A percentile compares a stretch with the other conserved stretches of the same genome.
These are phyloP conservation scores for Lyophyllum decastes DNA, from an alignment of 768 basidiomycete genomes.

Conservation along the genomic window DNA sequence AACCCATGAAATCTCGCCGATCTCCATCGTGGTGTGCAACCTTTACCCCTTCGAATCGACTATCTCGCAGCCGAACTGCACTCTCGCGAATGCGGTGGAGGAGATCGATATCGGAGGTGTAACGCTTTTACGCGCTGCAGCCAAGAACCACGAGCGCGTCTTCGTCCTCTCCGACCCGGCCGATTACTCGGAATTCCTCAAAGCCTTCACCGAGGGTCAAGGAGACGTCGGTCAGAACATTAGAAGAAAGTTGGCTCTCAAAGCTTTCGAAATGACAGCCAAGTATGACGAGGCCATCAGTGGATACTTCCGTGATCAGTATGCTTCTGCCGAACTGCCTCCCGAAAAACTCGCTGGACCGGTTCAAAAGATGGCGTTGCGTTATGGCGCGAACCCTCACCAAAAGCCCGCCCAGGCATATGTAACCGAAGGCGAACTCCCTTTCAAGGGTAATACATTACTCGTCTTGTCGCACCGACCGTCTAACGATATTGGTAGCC, in stretches of 20 bases:
- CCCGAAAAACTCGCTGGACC: conserved; percentile 63
- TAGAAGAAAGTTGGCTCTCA: conserved; percentile 82
- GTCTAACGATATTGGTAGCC: conserved; percentile 45
- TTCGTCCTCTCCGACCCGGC: conserved; percentile 85
- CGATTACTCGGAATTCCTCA: conserved; percentile 84
- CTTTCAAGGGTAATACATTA: conserved; percentile 77
- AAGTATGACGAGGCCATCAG: conserved; percentile 95
- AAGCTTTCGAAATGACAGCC: conserved; percentile 97
- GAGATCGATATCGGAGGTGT: conserved; percentile 99
- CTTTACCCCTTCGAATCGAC: conserved; percentile 96
- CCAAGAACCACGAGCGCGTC: conserved; percentile 96
- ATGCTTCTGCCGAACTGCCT: conserved; percentile 77
- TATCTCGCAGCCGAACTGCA: conserved; percentile 85
- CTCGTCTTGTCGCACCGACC: neutral
- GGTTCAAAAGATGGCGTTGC: conserved; percentile 81
- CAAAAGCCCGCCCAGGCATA: conserved; percentile 98
- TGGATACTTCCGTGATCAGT: conserved; percentile 95
- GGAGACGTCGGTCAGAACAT: conserved; percentile 74
- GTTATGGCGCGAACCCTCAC: conserved; percentile 98
- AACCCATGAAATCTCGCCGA: conserved; percentile 84
- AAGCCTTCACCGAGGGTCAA: conserved; percentile 72
- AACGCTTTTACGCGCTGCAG: conserved; percentile 94
- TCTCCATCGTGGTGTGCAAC: conserved; percentile 98
- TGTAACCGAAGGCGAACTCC: conserved; percentile 83
- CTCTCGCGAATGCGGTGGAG: conserved; percentile 90